Evolutionary conservation across 2,329 filamentous ascomycete genomes (phyloP).

Genomic region (Cytospora paraplurivora): DNA sequence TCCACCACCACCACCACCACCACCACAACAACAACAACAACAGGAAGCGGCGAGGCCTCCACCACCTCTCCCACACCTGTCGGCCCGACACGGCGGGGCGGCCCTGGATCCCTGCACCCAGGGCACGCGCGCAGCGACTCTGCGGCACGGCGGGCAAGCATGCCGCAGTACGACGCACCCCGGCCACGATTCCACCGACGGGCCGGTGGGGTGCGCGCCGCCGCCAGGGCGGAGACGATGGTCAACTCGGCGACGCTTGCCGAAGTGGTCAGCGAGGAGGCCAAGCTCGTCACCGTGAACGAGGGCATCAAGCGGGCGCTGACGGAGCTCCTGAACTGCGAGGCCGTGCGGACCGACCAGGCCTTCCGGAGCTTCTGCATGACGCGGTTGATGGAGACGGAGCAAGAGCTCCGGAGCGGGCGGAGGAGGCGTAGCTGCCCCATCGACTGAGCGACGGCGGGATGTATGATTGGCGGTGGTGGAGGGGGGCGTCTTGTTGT

Average conservation of each 20-base stretch:
- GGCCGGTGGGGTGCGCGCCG: constrained; percentile 38
- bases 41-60: constrained; percentile 54
- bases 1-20: constrained; percentile 28
- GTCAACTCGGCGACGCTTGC: constrained; percentile 50
- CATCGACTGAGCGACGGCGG: constrained; percentile 33
- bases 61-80: constrained; percentile 37
- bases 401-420: constrained; percentile 58
- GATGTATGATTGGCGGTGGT: neutral
- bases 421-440: constrained; percentile 49
- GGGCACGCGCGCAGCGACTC: constrained; percentile 27
- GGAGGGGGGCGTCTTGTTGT: neutral
- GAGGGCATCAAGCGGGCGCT: constrained; percentile 63
- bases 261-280: constrained; percentile 55
- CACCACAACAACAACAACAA: constrained; percentile 40
- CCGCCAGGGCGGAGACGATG: constrained; percentile 40
- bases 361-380: constrained; percentile 61
- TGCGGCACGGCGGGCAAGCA: constrained; percentile 28
- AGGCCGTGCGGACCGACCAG: constrained; percentile 53
- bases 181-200: constrained; percentile 32
- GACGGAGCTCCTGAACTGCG: constrained; percentile 64
- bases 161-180: constrained; percentile 29
- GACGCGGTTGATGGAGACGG: constrained; percentile 60
- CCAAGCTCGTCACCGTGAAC: constrained; percentile 58
- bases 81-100: constrained; percentile 18
- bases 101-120: neutral